A percentile compares a stretch with the other conserved stretches of the same genome.
Conservation (phyloP, 2,329 filamentous ascomycete genomes). For the Cordyceps farinosa region DNA sequence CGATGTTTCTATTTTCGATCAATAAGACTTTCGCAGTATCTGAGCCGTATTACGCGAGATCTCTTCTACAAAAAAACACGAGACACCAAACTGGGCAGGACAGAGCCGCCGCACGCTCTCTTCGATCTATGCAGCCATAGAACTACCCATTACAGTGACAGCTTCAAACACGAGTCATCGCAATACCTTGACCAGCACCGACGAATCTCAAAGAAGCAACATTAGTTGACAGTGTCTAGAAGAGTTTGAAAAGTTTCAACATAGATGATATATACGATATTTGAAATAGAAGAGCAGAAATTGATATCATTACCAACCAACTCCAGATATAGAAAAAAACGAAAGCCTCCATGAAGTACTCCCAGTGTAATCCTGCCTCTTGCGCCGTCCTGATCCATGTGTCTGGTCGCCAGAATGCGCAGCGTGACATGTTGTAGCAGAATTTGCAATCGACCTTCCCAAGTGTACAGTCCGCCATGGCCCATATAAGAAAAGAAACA, state of each 20-base stretch:
- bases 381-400: constrained; percentile 6
- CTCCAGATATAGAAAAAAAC: constrained; percentile 12
- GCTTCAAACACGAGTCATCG: too few relatives aligned
- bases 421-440: background rate
- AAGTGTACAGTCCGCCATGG: background rate
- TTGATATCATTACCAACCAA: constrained; percentile 13
- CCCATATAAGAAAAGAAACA: constrained; percentile 15
- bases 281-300: background rate
- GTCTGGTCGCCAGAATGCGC: constrained; percentile 3
- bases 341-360: background rate
- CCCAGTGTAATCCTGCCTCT: constrained; percentile 4
- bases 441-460: background rate
- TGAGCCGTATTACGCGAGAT: too few relatives aligned
- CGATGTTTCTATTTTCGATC: too few relatives aligned
- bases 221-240: too few relatives aligned
- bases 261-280: background rate
- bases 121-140: too few relatives aligned
- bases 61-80: too few relatives aligned
- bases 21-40: too few relatives aligned
- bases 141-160: too few relatives aligned
- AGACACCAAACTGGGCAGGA: too few relatives aligned
- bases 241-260: too few relatives aligned
- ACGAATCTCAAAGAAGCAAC: too few relatives aligned
- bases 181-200: background rate
- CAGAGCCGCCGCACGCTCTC: too few relatives aligned